Evolutionary conservation across 1,284 basidiomycete genomes (phyloP).

Genomic region (Cutaneotrichosporon daszewskae): DNA sequence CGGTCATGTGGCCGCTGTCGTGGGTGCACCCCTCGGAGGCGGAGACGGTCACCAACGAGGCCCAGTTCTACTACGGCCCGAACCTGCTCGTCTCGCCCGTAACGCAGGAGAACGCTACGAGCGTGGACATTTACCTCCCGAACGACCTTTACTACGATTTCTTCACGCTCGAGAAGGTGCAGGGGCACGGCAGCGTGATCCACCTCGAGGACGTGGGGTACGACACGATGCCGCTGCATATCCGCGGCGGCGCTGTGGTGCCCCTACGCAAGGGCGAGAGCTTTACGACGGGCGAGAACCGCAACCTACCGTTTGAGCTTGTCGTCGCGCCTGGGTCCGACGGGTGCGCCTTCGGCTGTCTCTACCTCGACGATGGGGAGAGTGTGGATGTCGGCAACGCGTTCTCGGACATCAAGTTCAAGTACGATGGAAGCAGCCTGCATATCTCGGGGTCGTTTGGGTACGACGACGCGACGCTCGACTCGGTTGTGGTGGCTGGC

Average conservation of each 20-base stretch:
- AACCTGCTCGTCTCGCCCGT: constrained; percentile 70
- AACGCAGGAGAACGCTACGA: constrained; percentile 55
- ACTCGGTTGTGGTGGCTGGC: constrained; percentile 20
- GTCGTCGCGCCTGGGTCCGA: constrained; percentile 54
- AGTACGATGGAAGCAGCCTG: constrained; percentile 50
- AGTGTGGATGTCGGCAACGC: constrained; percentile 45
- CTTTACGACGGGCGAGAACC: constrained; percentile 59
- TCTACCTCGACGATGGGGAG: constrained; percentile 61
- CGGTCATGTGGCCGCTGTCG: constrained; percentile 66
- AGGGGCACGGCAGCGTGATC: constrained; percentile 35
- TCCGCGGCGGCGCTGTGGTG: constrained; percentile 58
- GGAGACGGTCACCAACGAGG: constrained; percentile 59
- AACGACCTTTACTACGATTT: constrained; percentile 63
- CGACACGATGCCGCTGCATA: constrained; percentile 58
- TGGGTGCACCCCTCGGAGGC: constrained; percentile 64
- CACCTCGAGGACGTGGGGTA: constrained; percentile 50
- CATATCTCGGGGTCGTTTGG: constrained; percentile 54
- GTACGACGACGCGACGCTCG: constrained; percentile 30
- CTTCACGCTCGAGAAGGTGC: constrained; percentile 58
- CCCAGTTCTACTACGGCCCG: constrained; percentile 65
- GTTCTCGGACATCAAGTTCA: constrained; percentile 52
- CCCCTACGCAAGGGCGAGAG: constrained; percentile 56
- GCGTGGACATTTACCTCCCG: constrained; percentile 49
- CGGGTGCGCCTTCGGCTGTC: constrained; percentile 54
- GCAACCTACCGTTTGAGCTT: constrained; percentile 54